Base-by-base conservation (phyloP, 306 rosid genomes). In the Fragaria ananassa region DNA sequence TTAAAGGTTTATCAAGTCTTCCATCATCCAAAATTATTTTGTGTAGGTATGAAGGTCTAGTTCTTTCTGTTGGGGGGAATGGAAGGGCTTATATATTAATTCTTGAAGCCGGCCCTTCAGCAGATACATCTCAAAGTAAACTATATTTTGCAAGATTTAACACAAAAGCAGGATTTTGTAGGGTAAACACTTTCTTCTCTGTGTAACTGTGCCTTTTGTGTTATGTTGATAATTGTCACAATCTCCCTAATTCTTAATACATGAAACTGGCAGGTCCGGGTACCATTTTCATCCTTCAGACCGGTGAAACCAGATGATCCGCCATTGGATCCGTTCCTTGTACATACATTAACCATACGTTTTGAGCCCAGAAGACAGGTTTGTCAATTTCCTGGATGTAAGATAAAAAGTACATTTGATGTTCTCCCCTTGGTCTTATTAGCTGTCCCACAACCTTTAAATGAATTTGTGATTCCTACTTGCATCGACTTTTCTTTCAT, bases 321-420 rank as follows among this genome's bases (percentile, higher is more conserved):
- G 14, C 82, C 89, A 54, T 77, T 95, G 70, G 98, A 95, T 75
- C 98, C 97, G 66, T 95, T 95, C 83, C 97, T 92, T 78, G 91
- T 95, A 54, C 98, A 95, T 85, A 95, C 96, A 60, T 78, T 95
- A 71, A 95, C 98, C 37, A 90, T 95, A 83, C 97, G 97, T 78
- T 95, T 95, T 64, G 98, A 95, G 84, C 98, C 98, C 45, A 89
- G 97, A 89, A 92, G 91, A 90, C 98, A 92, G 97, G 98, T 95
- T 64, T 67, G 76, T 50, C 25, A 37, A 13, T 68, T 78, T 77
- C 54, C 83, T 76, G 56, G 31, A 39, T 77, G 75, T 46, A 17
- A n/a, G 25, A 74, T 44, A 54, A 72, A 23, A 13, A 19, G 61
- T 15, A 31, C 25, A 44, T 70, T 58, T 31, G 10, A 6, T 29